phyloP scores from a whole-genome alignment of 805 yeast species.

The Cyberlindnera sargentensis region DNA sequence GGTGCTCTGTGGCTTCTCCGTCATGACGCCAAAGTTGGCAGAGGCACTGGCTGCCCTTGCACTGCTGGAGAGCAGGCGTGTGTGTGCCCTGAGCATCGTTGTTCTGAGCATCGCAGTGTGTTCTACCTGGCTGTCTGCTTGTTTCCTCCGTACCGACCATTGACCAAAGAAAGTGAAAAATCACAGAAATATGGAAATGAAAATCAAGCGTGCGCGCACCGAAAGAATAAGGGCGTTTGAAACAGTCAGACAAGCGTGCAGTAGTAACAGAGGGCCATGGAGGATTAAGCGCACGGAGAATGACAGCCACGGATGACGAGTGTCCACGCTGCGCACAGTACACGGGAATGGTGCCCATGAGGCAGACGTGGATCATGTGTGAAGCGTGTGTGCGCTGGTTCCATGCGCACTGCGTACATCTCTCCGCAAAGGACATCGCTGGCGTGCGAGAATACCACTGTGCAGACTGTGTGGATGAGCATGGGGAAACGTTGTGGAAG shows the following conservation, averaged over 20 bases:
- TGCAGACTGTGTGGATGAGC: constrained; percentile 31
- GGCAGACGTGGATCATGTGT: constrained; percentile 48
- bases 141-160: no score
- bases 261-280: no score
- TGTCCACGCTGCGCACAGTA: constrained; percentile 12
- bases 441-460: constrained; percentile 50
- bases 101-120: neutral
- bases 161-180: no score
- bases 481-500: constrained; percentile 45
- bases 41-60: neutral
- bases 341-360: constrained; percentile 4
- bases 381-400: constrained; percentile 41
- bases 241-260: no score
- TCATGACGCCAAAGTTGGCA: neutral
- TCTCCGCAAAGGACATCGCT: constrained; percentile 31
- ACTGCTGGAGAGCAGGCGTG: constrained; percentile 9
- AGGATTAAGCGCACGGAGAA: no score
- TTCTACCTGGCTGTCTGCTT: no score
- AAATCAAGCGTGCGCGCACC: no score
- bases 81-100: neutral
- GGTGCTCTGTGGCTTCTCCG: neutral
- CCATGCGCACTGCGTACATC: constrained; percentile 42
- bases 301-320: neutral
- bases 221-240: no score
- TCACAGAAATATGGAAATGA: no score